phyloP scores from a whole-genome alignment of 2,329 filamentous ascomycete species.

The Tothia fuscella region DNA sequence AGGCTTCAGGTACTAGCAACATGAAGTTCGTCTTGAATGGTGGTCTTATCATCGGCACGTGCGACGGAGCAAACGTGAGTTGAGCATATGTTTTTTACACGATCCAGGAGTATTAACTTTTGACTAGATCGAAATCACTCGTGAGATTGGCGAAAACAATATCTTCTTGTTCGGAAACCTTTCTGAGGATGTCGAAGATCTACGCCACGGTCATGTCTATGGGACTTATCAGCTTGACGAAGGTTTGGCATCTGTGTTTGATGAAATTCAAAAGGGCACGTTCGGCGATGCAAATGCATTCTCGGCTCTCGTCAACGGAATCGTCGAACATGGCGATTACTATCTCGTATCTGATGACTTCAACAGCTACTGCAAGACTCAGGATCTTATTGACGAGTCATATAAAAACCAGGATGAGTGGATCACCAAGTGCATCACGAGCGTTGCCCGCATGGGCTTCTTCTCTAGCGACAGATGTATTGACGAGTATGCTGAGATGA shows the following conservation, averaged over 20 bases:
- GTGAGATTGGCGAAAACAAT: conserved; percentile 90
- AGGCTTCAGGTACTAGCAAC: conserved; percentile 81
- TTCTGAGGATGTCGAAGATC: conserved; percentile 89
- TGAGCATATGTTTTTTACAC: background rate
- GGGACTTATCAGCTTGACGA: conserved; percentile 66
- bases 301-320: conserved; percentile 68
- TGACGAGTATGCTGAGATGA: conserved; percentile 90
- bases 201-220: conserved; percentile 83
- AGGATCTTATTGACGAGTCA: conserved; percentile 78
- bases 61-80: conserved; percentile 90
- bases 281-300: conserved; percentile 77
- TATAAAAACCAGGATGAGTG: conserved; percentile 89
- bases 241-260: conserved; percentile 69
- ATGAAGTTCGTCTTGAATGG: conserved; percentile 99
- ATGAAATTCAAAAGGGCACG: conserved; percentile 62
- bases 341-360: conserved; percentile 98
- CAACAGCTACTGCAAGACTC: conserved; percentile 84
- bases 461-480: conserved; percentile 93
- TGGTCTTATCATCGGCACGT: conserved; percentile 93
- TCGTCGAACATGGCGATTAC: conserved; percentile 89
- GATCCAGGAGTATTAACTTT: background rate
- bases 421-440: conserved; percentile 79
- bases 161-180: conserved; percentile 98
- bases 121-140: conserved; percentile 80
- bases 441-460: conserved; percentile 91